Evolutionary conservation across 176 grass and related monocot species (phyloP).

Genomic region (Leersia perrieri): DNA sequence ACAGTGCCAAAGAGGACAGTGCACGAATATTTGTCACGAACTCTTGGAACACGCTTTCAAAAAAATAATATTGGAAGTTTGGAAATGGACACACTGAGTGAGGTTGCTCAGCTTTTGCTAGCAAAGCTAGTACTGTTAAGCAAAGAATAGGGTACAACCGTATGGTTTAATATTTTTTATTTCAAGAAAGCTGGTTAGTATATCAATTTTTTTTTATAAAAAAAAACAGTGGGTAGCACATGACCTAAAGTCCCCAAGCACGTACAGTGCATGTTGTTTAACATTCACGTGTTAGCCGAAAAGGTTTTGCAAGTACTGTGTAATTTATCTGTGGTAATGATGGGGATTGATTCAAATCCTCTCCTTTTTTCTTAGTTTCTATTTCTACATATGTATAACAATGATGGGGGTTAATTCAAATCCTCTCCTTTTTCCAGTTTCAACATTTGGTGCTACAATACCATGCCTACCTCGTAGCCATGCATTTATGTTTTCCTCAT

Average conservation of each 20-base stretch:
- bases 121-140: background rate
- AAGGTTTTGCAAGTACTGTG: background rate
- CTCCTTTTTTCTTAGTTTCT: background rate
- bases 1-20: background rate
- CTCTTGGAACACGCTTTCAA: background rate
- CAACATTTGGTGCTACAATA: background rate
- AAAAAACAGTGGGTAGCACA: background rate
- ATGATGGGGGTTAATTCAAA: background rate
- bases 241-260: background rate
- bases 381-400: too few species aligned
- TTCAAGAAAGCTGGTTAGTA: background rate
- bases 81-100: background rate
- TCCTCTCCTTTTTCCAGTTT: background rate
- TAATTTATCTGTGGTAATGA: background rate
- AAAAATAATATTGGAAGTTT: background rate
- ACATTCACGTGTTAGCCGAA: background rate
- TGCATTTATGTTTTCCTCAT: background rate
- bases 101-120: background rate
- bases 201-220: too few species aligned
- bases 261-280: background rate
- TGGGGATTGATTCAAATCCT: background rate
- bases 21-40: background rate
- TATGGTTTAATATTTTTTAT: background rate
- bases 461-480: background rate
- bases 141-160: background rate